phyloP scores from a whole-genome alignment of 441 rosid species.

The Erodium chrysanthum region DNA sequence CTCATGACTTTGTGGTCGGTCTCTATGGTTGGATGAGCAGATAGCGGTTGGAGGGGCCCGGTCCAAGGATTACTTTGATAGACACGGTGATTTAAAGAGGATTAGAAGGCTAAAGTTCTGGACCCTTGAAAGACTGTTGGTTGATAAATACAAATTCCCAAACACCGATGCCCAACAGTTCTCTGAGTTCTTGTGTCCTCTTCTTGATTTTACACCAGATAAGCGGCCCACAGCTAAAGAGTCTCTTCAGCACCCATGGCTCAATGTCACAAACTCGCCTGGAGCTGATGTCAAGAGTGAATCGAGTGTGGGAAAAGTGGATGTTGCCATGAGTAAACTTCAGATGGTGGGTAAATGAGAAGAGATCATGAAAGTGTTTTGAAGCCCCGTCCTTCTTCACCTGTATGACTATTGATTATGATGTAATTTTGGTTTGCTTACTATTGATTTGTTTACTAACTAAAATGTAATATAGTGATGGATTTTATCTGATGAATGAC shows the following conservation, averaged over 20 bases:
- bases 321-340: neutral
- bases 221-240: conserved; percentile 61
- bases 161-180: conserved; percentile 51
- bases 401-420: neutral
- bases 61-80: conserved; percentile 58
- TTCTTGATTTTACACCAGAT: conserved; percentile 53
- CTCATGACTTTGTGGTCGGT: neutral
- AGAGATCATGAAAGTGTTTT: neutral
- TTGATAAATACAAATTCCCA: conserved; percentile 47
- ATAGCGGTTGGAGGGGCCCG: conserved; percentile 52
- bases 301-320: neutral
- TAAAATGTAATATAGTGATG: neutral
- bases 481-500: neutral
- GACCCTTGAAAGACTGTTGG: conserved; percentile 47
- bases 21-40: conserved; percentile 24
- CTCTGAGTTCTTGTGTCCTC: conserved; percentile 46
- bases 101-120: conserved; percentile 49
- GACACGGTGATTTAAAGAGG: conserved; percentile 55
- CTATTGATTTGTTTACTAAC: conserved; percentile 2
- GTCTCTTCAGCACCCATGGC: conserved; percentile 53
- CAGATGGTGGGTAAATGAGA: conserved; percentile 4
- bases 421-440: neutral
- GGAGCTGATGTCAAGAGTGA: neutral
- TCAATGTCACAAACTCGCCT: conserved; percentile 22
- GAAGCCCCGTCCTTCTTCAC: neutral